Evolutionary conservation across 2,329 filamentous ascomycete genomes (phyloP), one percentile per base, ranked within the genome.

Genomic region (Keithomyces neogunnii): DNA sequence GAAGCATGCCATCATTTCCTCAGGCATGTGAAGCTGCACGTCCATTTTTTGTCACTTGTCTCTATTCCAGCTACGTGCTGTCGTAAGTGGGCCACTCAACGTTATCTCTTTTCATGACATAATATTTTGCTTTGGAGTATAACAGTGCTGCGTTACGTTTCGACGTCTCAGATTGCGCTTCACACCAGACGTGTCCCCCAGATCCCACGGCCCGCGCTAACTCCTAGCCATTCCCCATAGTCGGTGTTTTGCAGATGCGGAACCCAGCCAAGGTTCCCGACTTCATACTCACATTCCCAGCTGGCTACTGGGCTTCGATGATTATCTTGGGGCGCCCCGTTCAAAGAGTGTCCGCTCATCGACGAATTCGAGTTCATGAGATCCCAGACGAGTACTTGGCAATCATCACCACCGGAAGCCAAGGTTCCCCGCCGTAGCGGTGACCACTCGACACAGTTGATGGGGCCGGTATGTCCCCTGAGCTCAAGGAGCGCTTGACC

Each of bases 371-470:
- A 64, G 54, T 87, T 92, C 57, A 96, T 77, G 8, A 99, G 75
- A 68, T 99, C 93, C 93, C 93, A 99, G 13, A 96, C 77, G 33
- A 97, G 76, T 2, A 97, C 92, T 58, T 93, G 81, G 56, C 84
- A 92, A 68, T 99, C 93, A 62, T 99, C 93, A 5, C 79, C 93
- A 35, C 93, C 93, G 0, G 89, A 95, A 13, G 92, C 92, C 19
- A 99, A 80, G 57, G 91, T 87, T 29, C 93, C 93, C 60, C 93
- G 80, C 53, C 91, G 81, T 51, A 83, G 81, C 0, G 90, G 92
- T 7, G 89, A 95, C 93, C 93, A 99, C 71, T 99, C 93, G 53
- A 97, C 87, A 62, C 88, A 93, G 70, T 95, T 97, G 52, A 99
- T 80, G 6, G 89, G 71, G 4, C 89, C 87, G 28, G 83, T 81